Evolutionary conservation across 2,329 filamentous ascomycete genomes (phyloP).

Genomic region (Leptodontidium sp.): DNA sequence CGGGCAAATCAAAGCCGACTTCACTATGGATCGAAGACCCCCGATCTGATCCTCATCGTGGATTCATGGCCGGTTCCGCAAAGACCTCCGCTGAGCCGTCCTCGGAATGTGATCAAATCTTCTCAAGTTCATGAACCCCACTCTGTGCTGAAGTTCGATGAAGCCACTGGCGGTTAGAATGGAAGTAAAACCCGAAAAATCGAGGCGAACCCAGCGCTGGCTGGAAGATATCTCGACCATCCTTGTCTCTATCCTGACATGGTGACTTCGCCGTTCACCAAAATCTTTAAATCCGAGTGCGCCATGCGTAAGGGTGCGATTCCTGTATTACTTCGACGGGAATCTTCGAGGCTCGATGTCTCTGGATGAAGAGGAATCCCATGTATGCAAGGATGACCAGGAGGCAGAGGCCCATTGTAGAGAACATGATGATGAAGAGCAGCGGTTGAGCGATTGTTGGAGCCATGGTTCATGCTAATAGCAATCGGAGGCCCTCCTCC

Average conservation of each 20-base stretch:
- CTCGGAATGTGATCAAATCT: background rate
- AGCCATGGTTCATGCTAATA: slow-evolving; percentile 26
- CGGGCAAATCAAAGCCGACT: background rate
- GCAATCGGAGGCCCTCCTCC: background rate
- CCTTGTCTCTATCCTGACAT: background rate
- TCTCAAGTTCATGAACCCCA: background rate
- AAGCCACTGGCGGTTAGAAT: background rate
- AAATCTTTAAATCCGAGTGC: slow-evolving; percentile 25
- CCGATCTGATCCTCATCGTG: background rate
- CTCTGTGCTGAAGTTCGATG: background rate
- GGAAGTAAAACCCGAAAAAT: background rate
- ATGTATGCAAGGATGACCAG: slow-evolving; percentile 34
- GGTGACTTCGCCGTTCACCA: background rate
- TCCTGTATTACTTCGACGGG: slow-evolving; percentile 20
- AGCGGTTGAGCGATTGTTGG: slow-evolving; percentile 31
- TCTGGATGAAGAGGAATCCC: slow-evolving; percentile 26
- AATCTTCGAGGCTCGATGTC: slow-evolving; percentile 21
- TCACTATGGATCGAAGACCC: background rate
- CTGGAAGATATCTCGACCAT: background rate
- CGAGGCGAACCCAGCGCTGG: background rate
- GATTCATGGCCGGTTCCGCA: background rate
- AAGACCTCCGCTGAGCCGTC: background rate
- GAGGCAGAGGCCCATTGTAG: slow-evolving; percentile 28
- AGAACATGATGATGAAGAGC: slow-evolving; percentile 35
- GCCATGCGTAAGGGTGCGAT: slow-evolving; percentile 35